phyloP scores from a whole-genome alignment of 441 rosid species.

The Euphorbia corollata region DNA sequence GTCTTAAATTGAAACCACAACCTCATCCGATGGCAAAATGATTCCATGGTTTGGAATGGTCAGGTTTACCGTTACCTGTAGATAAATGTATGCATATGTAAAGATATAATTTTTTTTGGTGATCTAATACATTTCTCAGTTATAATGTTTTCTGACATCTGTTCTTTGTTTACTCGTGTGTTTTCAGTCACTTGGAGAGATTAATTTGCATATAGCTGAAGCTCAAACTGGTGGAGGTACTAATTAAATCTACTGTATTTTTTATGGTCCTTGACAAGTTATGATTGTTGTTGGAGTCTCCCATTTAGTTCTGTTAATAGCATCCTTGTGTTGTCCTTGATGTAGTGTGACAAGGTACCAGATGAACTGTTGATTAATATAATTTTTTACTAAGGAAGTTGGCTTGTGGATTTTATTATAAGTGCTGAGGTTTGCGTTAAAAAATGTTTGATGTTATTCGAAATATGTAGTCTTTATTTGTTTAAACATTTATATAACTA shows the following conservation, averaged over 20 bases:
- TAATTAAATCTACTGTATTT: slow-evolving; percentile 17
- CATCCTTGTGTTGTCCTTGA: not conserved
- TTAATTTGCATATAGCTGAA: slow-evolving; percentile 68
- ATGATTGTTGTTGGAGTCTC: not conserved
- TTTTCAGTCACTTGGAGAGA: slow-evolving; percentile 84
- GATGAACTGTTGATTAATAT: not conserved
- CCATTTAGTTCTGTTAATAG: slow-evolving; percentile 6
- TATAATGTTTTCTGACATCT: slow-evolving; percentile 17
- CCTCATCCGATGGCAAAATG: not conserved
- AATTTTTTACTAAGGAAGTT: not conserved
- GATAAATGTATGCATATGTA: not conserved
- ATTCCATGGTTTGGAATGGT: not conserved
- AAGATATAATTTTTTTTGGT: not conserved
- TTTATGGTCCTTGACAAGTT: slow-evolving; percentile 12
- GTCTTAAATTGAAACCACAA: not conserved
- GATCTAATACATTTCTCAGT: slow-evolving; percentile 5
- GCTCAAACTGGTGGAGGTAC: slow-evolving; percentile 84
- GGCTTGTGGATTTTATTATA: not conserved
- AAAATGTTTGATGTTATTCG: not conserved
- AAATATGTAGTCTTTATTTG: not conserved
- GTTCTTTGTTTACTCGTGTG: slow-evolving; percentile 24
- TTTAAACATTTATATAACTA: not conserved
- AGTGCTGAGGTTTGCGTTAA: not conserved
- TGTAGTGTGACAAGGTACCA: slow-evolving; percentile 1
- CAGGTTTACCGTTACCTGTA: not conserved